A percentile compares a stretch with the other conserved stretches of the same genome.
phyloP scores from a whole-genome alignment of 768 basidiomycete genomes.

The Mycena alexandri region DNA sequence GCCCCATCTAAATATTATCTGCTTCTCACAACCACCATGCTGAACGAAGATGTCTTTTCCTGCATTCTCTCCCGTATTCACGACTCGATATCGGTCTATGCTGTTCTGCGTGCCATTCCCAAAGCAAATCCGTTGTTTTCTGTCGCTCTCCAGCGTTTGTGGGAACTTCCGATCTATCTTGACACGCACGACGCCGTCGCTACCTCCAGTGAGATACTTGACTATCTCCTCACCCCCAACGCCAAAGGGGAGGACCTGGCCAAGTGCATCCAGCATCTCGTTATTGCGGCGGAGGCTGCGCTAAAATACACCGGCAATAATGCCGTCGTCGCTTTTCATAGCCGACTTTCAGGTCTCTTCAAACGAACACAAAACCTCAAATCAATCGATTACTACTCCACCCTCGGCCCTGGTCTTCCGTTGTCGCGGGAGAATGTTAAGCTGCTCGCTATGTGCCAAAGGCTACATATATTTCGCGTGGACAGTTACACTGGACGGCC shows the following conservation, averaged over 20 bases:
- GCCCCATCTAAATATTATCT: too few species aligned
- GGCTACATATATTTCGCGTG: slow-evolving; percentile 26
- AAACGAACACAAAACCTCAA: slow-evolving; percentile 28
- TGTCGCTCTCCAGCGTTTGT: slow-evolving; percentile 18
- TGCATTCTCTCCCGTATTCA: slow-evolving; percentile 30
- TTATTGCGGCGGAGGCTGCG: slow-evolving; percentile 8
- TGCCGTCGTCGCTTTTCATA: slow-evolving; percentile 13
- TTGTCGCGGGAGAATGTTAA: slow-evolving; percentile 9
- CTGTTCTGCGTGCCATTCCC: slow-evolving; percentile 26
- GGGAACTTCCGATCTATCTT: slow-evolving; percentile 29
- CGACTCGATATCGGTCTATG: slow-evolving; percentile 20
- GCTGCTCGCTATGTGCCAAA: slow-evolving; percentile 9
- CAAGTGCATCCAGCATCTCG: slow-evolving; percentile 17
- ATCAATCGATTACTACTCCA: slow-evolving; percentile 11
- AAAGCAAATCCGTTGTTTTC: slow-evolving; percentile 6
- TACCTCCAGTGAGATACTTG: slow-evolving; percentile 11
- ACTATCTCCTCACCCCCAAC: slow-evolving; percentile 1
- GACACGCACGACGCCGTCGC: slow-evolving; percentile 5
- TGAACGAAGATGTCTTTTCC: slow-evolving; percentile 34
- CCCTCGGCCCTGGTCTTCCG: slow-evolving; percentile 18
- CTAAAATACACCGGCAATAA: neutral
- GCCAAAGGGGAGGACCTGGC: neutral
- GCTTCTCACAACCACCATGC: too few species aligned
- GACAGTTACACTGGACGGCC: slow-evolving; percentile 1
- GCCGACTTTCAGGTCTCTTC: slow-evolving; percentile 28